Evolutionary conservation across 768 basidiomycete species (phyloP).

Genomic region (Rhodotorula graminis): DNA sequence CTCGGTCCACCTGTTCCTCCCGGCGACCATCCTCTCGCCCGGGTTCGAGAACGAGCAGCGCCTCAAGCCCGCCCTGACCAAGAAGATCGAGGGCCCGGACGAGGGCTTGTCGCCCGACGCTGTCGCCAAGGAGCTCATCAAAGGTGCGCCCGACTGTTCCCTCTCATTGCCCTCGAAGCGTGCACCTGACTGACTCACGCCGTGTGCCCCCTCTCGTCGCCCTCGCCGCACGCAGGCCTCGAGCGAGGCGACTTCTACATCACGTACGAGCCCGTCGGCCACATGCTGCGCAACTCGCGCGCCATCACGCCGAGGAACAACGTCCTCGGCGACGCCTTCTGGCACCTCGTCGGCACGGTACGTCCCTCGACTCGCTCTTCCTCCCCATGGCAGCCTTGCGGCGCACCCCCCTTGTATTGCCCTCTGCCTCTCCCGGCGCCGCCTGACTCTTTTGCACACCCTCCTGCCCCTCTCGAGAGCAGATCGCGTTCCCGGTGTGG

Average conservation of each 20-base stretch:
- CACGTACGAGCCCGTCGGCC: constrained; percentile 63
- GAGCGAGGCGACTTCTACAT: constrained; percentile 68
- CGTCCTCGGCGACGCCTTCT: constrained; percentile 55
- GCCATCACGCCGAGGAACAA: constrained; percentile 63
- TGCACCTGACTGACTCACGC: too few relatives aligned
- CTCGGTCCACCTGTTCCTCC: constrained; percentile 73
- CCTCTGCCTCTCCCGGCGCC: too few relatives aligned
- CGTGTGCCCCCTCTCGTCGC: too few relatives aligned
- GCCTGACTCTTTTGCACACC: not conserved
- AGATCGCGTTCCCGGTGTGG: constrained; percentile 43
- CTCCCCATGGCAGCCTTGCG: too few relatives aligned
- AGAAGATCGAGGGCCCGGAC: constrained; percentile 71
- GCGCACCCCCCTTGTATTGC: too few relatives aligned
- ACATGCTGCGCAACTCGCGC: constrained; percentile 64
- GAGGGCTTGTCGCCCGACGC: constrained; percentile 60
- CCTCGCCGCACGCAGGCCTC: constrained; percentile 54
- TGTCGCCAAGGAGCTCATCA: constrained; percentile 59
- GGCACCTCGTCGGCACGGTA: constrained; percentile 19
- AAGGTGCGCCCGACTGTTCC: constrained; percentile 51
- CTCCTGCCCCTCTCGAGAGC: too few relatives aligned
- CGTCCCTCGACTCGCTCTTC: not conserved
- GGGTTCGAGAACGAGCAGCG: constrained; percentile 69
- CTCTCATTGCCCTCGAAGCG: too few relatives aligned
- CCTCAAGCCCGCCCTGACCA: constrained; percentile 68
- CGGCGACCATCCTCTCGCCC: constrained; percentile 71